Evolutionary conservation across 2,329 filamentous ascomycete species (phyloP), one percentile per base, ranked within the genome.

Genomic region (Epichloe glyceriae): DNA sequence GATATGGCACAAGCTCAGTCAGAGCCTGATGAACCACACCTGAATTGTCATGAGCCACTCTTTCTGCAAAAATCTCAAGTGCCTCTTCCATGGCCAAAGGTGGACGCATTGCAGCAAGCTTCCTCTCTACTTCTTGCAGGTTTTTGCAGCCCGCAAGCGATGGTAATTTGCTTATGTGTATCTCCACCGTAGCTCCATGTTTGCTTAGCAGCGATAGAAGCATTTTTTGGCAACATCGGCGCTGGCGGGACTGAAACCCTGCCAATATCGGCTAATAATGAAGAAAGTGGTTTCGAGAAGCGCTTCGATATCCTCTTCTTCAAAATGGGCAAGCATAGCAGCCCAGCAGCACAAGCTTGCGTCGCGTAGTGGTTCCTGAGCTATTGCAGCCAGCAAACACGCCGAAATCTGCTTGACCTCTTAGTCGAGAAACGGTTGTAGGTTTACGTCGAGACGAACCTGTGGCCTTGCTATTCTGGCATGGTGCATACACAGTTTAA

Each of bases 261-360:
- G 56, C 93, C 93, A 98, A 60, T 93, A 84, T 57, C 85, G 82
- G 22, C 85, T 82, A 46, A 97, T 82, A 40, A 95, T 80, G 49
- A 90, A 89, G 57, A 97, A 88, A 0, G 90, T 95, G 52, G 91
- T 89, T 62, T 95, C 89, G 8, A 97, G 72, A 38, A 96, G 75
- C 26, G 80, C 75, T 56, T 85, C 83, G 5, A 95, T 75, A 60
- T 96, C 90, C 22, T 89, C 84, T 51, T 83, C 82, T 10, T 84
- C 83, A 46, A 97, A 74, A 48, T 83, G 79, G 30, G 70, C 77
- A 17, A 97, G 76, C 69, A 98, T 82, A 8, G 82, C 76, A 26
- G 80, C 76, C 93, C 93, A 99, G 46, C 89, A 88, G 4, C 78
- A 79, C 60, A 97, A 90, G 2, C 89, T 87, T 33, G 81, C 74